phyloP scores from a whole-genome alignment of 2,329 filamentous ascomycete genomes.

The Diaporthe velutina region DNA sequence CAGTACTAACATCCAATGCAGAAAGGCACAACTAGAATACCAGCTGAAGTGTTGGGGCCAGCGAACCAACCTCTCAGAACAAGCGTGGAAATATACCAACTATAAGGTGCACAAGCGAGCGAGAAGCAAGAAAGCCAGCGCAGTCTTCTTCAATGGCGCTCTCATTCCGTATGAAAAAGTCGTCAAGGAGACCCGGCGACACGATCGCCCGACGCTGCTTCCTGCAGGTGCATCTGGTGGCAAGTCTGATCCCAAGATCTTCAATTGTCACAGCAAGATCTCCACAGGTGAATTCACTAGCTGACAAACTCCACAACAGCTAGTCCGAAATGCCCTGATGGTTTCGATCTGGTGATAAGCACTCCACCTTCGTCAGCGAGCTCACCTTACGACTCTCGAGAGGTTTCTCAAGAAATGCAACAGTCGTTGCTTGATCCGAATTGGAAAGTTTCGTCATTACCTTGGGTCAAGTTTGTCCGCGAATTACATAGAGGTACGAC shows the following conservation, averaged over 20 bases:
- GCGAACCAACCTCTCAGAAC: not conserved
- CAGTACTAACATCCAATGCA: not conserved
- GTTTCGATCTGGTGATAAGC: not conserved
- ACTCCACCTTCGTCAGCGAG: not conserved
- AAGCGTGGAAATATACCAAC: not conserved
- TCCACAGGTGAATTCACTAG: no score
- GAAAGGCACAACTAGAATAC: slow-evolving; percentile 1
- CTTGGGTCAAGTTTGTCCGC: not conserved
- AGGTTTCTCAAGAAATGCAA: not conserved
- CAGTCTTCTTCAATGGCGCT: not conserved
- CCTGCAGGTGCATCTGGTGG: not conserved
- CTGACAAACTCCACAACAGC: not conserved
- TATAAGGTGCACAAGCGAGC: not conserved
- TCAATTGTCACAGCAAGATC: no score
- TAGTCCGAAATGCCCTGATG: not conserved
- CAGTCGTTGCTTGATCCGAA: no score
- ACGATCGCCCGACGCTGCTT: not conserved
- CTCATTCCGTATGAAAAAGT: not conserved
- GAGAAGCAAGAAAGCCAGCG: not conserved
- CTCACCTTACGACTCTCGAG: no score
- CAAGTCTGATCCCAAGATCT: not conserved
- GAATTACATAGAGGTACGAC: not conserved
- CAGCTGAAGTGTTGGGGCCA: not conserved
- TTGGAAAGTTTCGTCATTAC: not conserved
- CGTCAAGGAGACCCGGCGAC: not conserved